Evolutionary conservation across 2,329 filamentous ascomycete species (phyloP), one percentile per base, ranked within the genome.

Genomic region (Fusarium sp.): DNA sequence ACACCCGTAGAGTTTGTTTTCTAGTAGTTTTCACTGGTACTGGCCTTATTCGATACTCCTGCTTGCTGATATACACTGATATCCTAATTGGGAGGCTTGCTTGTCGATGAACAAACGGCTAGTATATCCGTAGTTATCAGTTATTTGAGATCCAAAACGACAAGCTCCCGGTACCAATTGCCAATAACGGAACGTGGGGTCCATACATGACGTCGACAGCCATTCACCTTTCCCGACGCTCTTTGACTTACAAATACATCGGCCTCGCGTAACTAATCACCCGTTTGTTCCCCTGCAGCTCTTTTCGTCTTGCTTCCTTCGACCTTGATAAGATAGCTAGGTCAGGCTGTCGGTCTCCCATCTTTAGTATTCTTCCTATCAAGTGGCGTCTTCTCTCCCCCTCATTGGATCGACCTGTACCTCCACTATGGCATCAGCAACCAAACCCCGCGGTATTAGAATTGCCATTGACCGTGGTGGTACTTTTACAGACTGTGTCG

Each of bases 401-500:
- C 70, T 67, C 56, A 50, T 48, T 34, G 56, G 48, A 50, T 43
- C 66, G 41, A 66, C 59, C 37, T 61, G 45, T 35, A 66, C 57
- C 56, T 65, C 52, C 60, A 63, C 48, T 64, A 87, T 87, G 85
- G 77, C 80, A 54, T 77, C 82, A 20, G 67, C 75, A 59, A 64
- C 78, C 23, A 83, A 81, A 58, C 80, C 83, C 75, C 88, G 90
- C 72, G 92, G 92, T 67, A 91, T 94, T 77, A 91, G 92, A 80
- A 94, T 95, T 76, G 92, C 93, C 75, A 95, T 95, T 68, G 89
- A 90, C 78, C 92, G 95, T 71, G 95, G 95, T 75, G 95, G 95
- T 67, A 97, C 95, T 32, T 98, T 98, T 82, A 98, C 95, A 43
- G 95, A 98, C 84, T 97, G 95, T 80, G 93, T 97, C 23, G 95